phyloP scores from a whole-genome alignment of 225 moss, liverwort and hornwort species.

The Thuidium tamariscinum region DNA sequence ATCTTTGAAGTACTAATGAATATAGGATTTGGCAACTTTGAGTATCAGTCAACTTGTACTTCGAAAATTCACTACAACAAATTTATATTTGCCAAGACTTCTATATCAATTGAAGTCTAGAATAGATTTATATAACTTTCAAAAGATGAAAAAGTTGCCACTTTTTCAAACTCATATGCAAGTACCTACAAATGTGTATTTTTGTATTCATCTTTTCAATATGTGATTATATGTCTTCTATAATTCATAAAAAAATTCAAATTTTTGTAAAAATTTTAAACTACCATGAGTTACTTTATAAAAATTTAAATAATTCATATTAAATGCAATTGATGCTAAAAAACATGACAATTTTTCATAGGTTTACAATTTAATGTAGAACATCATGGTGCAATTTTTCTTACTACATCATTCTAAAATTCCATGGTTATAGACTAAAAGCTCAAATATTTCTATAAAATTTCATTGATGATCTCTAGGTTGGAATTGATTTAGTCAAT shows the following conservation, averaged over 20 bases:
- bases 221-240: neutral
- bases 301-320: no score
- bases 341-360: accelerated
- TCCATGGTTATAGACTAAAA: accelerated
- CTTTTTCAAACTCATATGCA: neutral
- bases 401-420: neutral
- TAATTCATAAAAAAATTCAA: no score
- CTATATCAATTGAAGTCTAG: neutral
- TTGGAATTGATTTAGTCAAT: neutral
- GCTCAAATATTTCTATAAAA: neutral
- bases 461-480: neutral
- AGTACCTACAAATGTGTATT: no score
- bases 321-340: neutral
- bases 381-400: neutral
- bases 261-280: no score
- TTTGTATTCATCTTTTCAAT: neutral
- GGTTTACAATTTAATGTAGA: neutral
- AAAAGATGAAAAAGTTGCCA: accelerated
- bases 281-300: no score
- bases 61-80: neutral
- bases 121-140: accelerated
- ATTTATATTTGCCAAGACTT: accelerated
- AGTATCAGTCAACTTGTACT: accelerated
- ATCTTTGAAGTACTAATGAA: neutral
- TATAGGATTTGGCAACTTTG: accelerated